Base-by-base conservation (phyloP, 805 yeast genomes). In the Ogataea nonfermentans region DNA sequence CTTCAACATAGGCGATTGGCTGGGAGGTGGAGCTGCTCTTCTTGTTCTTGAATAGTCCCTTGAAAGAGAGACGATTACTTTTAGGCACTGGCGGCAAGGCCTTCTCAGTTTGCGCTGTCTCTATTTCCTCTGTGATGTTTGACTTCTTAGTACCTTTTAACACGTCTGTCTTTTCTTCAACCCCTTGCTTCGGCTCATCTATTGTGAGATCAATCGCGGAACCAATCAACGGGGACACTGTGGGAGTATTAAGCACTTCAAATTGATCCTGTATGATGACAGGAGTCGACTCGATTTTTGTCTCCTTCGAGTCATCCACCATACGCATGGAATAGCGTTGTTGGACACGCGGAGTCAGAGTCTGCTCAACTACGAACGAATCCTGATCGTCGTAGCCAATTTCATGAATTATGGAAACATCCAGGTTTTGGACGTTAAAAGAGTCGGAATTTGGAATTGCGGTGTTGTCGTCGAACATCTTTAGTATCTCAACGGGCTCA, bases 321-420 rank as follows among this genome's bases (percentile, higher is more conserved):
- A 53, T 30, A 28, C 61, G 41, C 49, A 60, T 59, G 19, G 63
- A 59, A 24, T 35, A 46, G 26, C 55, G 45, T 7, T 47, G 40
- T 9, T 35, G 31, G 10, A 43, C 50, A 22, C 29, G 17, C n/a
- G 20, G 36, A 20, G 32, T 27, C 13, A 35, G 24, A 14, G 22
- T 4, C 7, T 11, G 25, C 9, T 33, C 40, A 14, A 30, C 38
- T 6, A 44, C 19, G 22, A 41, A 40, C 9, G 55, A 47, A 13
- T 51, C 52, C 22, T 40, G 49, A 26, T 55, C 48, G 29, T 51
- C 57, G 27, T 61, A 58, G 6, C 65, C 65, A 22, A 60, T 44
- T 39, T 57, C 59, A 27, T 52, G 41, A n/a, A 49, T 32, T 1
- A 30, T 14, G 9, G 43, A 35, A 3, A 37, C 14, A 22, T 35